Evolutionary conservation across 441 rosid genomes (phyloP).

Genomic region (Metrosideros polymorpha): DNA sequence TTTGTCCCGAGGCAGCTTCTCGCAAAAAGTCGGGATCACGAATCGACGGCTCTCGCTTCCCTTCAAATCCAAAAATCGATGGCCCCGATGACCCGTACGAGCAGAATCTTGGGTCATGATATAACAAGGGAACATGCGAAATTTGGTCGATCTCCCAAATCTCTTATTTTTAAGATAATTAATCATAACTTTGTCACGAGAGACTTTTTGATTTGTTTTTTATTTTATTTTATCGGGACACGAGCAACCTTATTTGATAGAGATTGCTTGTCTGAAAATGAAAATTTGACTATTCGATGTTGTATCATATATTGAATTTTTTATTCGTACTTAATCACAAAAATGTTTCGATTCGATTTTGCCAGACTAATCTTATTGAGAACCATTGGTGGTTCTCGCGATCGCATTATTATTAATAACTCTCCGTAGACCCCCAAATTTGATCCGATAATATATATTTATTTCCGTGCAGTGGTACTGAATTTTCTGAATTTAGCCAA

Average conservation of each 20-base stretch:
- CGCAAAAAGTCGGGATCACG: neutral
- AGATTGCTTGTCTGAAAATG: neutral
- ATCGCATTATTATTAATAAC: neutral
- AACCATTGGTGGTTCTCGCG: neutral
- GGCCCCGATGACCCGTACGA: neutral
- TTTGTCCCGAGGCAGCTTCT: neutral
- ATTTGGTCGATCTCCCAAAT: neutral
- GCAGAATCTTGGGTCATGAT: neutral
- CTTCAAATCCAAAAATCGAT: neutral
- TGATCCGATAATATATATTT: too few relatives aligned
- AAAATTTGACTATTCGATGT: accelerated
- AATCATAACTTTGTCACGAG: neutral
- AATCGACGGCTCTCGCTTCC: neutral
- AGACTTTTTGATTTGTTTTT: too few relatives aligned
- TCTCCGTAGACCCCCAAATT: neutral
- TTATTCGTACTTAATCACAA: accelerated
- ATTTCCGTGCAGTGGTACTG: too few relatives aligned
- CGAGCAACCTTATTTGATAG: too few relatives aligned
- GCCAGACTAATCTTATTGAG: neutral
- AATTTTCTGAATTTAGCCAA: too few relatives aligned
- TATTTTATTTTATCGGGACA: too few relatives aligned
- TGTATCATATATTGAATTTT: neutral
- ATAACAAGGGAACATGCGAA: neutral
- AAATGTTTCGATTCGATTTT: neutral
- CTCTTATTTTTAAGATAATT: neutral